These are phyloP conservation scores for Sordariomycetes sp. DNA, from an alignment of 2,329 filamentous ascomycete genomes.

Conservation along the genomic window DNA sequence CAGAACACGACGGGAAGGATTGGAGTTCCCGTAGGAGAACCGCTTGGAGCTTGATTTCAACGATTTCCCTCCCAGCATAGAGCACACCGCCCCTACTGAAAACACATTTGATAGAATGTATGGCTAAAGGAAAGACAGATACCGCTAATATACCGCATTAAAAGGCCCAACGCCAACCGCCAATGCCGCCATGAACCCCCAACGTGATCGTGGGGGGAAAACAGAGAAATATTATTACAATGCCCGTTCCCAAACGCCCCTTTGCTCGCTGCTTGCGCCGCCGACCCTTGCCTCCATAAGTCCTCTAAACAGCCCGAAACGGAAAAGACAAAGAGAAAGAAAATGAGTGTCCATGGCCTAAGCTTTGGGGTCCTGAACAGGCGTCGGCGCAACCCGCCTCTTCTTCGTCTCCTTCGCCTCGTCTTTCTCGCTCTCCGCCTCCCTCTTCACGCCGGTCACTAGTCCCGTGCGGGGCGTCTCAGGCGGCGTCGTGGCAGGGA, in stretches of 20 bases:
- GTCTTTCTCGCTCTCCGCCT: slow-evolving; percentile 44
- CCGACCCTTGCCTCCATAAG: neutral
- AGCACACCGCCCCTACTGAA: too few relatives aligned
- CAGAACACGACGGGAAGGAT: too few relatives aligned
- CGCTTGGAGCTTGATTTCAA: too few relatives aligned
- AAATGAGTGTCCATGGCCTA: neutral
- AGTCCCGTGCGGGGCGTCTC: slow-evolving; percentile 61
- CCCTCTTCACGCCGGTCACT: slow-evolving; percentile 39
- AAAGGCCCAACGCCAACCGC: too few relatives aligned
- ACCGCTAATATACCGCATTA: neutral
- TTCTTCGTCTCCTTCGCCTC: slow-evolving; percentile 51
- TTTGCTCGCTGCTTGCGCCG: neutral
- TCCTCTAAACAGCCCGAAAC: neutral
- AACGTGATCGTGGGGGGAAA: neutral
- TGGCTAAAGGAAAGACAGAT: too few relatives aligned
- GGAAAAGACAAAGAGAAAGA: neutral
- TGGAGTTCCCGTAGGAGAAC: too few relatives aligned
- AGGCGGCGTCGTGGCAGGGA: slow-evolving; percentile 81
- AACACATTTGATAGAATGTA: too few relatives aligned
- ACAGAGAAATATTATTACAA: neutral
- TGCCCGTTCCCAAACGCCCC: neutral
- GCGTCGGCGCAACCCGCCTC: slow-evolving; percentile 58
- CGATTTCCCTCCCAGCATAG: too few relatives aligned
- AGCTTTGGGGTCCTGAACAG: slow-evolving; percentile 1
- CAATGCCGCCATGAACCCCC: neutral